phyloP scores from a whole-genome alignment of 2,329 filamentous ascomycete species.

The Ceratocystis ficicola region DNA sequence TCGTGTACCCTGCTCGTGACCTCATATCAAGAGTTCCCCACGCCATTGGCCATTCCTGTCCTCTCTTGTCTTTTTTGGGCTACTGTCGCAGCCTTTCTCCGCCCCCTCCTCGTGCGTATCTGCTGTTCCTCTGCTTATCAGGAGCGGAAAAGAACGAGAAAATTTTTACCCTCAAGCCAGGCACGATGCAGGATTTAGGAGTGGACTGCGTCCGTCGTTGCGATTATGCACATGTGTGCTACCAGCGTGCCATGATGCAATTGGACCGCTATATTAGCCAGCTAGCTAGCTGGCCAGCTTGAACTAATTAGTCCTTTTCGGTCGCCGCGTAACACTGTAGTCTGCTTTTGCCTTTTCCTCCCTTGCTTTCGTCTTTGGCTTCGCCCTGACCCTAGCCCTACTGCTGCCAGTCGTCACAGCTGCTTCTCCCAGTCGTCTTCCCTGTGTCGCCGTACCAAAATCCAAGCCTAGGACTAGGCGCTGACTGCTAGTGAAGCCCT shows the following conservation, averaged over 20 bases:
- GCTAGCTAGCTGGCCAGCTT: too few relatives aligned
- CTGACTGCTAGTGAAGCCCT: constrained; percentile 10
- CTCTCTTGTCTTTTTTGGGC: neutral
- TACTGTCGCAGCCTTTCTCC: neutral
- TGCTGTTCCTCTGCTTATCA: neutral
- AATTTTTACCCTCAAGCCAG: too few relatives aligned
- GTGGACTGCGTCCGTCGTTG: neutral
- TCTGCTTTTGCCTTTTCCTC: neutral
- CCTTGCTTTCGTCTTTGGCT: constrained; percentile 5
- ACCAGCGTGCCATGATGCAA: neutral
- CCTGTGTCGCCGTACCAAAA: constrained; percentile 2
- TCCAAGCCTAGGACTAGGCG: constrained; percentile 18
- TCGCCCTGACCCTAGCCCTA: constrained; percentile 7
- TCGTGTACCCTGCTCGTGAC: neutral
- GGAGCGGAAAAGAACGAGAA: neutral
- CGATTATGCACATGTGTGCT: neutral
- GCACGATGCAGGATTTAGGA: neutral
- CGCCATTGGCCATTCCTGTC: neutral
- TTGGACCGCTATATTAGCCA: too few relatives aligned
- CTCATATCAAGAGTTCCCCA: neutral
- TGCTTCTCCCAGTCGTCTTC: neutral
- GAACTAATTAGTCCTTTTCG: neutral
- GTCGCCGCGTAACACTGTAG: constrained; percentile 6
- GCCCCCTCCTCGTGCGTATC: neutral
- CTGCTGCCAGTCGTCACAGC: constrained; percentile 4